Conservation (phyloP, 2,329 filamentous ascomycete genomes). For the Zasmidium citrigriseum region DNA sequence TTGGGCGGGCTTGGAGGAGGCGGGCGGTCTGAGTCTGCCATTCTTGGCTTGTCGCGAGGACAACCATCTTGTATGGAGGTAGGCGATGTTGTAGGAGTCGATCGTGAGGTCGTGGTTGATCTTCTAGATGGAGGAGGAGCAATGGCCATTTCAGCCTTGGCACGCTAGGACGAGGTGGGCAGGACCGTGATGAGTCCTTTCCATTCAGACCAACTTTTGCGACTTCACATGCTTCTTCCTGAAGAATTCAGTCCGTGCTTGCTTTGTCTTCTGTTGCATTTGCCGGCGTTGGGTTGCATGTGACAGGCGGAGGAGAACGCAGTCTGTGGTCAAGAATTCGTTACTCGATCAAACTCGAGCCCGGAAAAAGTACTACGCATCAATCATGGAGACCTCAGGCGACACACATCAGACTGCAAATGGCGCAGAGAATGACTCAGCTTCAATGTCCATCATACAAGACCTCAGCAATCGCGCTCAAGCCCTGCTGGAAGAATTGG, state of each 20-base stretch:
- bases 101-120: background rate
- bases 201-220: background rate
- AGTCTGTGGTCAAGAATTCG: no score
- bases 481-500: slow-evolving; percentile 42
- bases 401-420: background rate
- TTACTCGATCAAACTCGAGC: background rate
- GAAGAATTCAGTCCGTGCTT: background rate
- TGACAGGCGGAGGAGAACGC: background rate
- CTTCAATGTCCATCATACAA: slow-evolving; percentile 14
- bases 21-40: slow-evolving; percentile 88
- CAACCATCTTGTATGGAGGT: slow-evolving; percentile 62
- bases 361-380: no score
- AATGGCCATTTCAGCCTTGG: background rate
- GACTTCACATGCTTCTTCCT: background rate
- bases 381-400: background rate
- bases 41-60: slow-evolving; percentile 79
- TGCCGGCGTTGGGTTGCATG: background rate
- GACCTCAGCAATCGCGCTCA: slow-evolving; percentile 42
- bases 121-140: background rate
- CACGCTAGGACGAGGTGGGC: background rate
- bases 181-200: background rate
- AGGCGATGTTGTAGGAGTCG: background rate
- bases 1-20: slow-evolving; percentile 82
- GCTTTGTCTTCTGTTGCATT: background rate
- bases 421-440: background rate